Evolutionary conservation across 495 filamentous ascomycete genomes (phyloP).

Genomic region (Aspergillus incahuasiensis): DNA sequence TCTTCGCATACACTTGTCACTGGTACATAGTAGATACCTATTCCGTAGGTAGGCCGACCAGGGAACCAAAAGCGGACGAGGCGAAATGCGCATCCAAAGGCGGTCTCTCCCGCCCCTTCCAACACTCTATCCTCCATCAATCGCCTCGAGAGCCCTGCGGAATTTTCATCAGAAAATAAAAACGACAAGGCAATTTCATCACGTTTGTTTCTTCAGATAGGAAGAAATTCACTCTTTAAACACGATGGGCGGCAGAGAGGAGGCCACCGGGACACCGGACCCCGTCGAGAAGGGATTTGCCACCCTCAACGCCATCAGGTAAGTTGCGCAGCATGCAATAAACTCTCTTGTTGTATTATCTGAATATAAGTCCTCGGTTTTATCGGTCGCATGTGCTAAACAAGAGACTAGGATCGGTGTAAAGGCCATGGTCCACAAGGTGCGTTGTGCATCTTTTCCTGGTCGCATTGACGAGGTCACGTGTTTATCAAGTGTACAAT

Average conservation of each 20-base stretch:
- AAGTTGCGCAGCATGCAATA: constrained; percentile 24
- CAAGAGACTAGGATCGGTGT: constrained; percentile 57
- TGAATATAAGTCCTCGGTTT: constrained; percentile 22
- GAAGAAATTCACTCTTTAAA: constrained; percentile 8
- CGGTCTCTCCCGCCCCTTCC: constrained; percentile 20
- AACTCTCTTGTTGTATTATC: background rate
- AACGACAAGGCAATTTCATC: constrained; percentile 26
- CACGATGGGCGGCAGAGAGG: constrained; percentile 47
- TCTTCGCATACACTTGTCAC: background rate
- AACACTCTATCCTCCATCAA: constrained; percentile 16
- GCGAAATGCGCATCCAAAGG: constrained; percentile 15
- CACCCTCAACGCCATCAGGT: constrained; percentile 73
- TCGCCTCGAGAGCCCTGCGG: constrained; percentile 19
- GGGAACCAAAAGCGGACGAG: constrained; percentile 16
- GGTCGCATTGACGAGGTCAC: constrained; percentile 30
- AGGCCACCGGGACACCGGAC: constrained; percentile 52
- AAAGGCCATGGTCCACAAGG: constrained; percentile 69
- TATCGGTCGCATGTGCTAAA: constrained; percentile 46
- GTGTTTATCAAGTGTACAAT: constrained; percentile 23
- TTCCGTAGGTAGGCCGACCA: background rate
- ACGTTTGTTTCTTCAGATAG: background rate
- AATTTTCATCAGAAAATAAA: constrained; percentile 25
- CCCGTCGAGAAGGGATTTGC: constrained; percentile 72
- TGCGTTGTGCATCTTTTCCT: constrained; percentile 28
- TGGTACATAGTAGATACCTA: background rate